Evolutionary conservation across 805 yeast genomes (phyloP), one percentile per base, ranked within the genome.

Genomic region (Maudiozyma pseudohumilis): DNA sequence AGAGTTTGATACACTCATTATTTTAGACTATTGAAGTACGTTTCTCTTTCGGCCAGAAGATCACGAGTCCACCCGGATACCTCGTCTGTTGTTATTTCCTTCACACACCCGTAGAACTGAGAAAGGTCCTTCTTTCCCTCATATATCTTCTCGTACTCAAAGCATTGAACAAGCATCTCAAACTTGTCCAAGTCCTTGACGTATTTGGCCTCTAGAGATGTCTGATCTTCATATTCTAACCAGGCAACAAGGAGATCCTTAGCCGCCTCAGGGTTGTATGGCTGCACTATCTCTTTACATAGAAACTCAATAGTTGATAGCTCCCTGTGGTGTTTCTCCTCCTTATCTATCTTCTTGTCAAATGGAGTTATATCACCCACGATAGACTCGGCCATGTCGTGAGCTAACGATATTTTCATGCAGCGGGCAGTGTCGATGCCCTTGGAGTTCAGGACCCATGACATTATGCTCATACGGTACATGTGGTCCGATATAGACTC

Each of bases 301-400:
- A 89, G 55, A 55, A 77, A 87, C 26, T 70, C 52, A 47, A 89
- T 82, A 2, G 96, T 75, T 17, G 60, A 74, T 20, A 66, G 68
- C 53, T 89, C 98, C 40, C 96, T 69, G 40, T 79, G 68, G 58
- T 84, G 94, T 59, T 89, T 89, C 56, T 89, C 97, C 12, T 61
- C 64, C 55, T 86, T 85, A 33, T 75, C 66, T 17, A 88, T 74
- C 28, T 34, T 33, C 41, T 69, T 52, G 63, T 87, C 86, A 58
- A 74, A 61, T 51, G 98, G 92, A 2, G 95, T 87, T 35, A 89
- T 85, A 59, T 89, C 98, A 20, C 98, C 98, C 7, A 92, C 97
- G 20, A 89, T 64, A 4, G 88, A 61, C 65, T 89, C 98, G 9
- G 97, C 96, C 49, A 89, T 81, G 59, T 89, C 98, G 64, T 89